These are phyloP conservation scores for Metschnikowia rubicola DNA, from an alignment of 805 yeast species.

Conservation along the genomic window DNA sequence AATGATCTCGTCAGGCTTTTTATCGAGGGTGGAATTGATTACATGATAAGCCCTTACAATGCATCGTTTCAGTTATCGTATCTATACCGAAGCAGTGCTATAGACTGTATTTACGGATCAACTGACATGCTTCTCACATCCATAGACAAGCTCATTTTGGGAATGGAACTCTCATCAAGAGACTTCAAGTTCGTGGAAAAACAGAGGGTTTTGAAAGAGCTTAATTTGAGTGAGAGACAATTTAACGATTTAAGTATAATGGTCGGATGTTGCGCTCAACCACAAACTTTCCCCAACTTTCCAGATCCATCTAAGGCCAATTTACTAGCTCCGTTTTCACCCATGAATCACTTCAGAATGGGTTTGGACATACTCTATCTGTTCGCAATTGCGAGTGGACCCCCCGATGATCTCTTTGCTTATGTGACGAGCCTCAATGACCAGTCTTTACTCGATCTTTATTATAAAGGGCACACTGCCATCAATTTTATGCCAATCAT, in stretches of 20 bases:
- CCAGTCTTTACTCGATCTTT: slow-evolving; percentile 45
- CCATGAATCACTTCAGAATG: slow-evolving; percentile 37
- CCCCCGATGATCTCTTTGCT: slow-evolving; percentile 37
- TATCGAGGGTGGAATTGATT: slow-evolving; percentile 54
- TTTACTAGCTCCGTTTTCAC: slow-evolving; percentile 38
- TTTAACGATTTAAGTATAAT: slow-evolving; percentile 73
- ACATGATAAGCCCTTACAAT: slow-evolving; percentile 75
- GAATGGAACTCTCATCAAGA: slow-evolving; percentile 62
- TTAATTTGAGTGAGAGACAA: slow-evolving; percentile 59
- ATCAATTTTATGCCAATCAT: slow-evolving; percentile 73
- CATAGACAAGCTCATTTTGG: slow-evolving; percentile 67
- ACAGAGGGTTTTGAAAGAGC: slow-evolving; percentile 53
- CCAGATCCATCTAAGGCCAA: slow-evolving; percentile 44
- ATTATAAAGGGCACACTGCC: slow-evolving; percentile 66
- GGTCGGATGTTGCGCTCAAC: slow-evolving; percentile 76
- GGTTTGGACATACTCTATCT: slow-evolving; percentile 39
- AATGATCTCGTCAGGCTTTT: slow-evolving; percentile 58
- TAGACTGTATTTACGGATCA: slow-evolving; percentile 82
- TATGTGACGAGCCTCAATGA: slow-evolving; percentile 46
- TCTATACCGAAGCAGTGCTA: slow-evolving; percentile 49
- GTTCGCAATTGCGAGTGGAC: slow-evolving; percentile 27
- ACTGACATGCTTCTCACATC: slow-evolving; percentile 68
- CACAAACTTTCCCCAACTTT: slow-evolving; percentile 52
- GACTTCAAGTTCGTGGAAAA: slow-evolving; percentile 69
- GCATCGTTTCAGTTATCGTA: slow-evolving; percentile 80